Base-by-base conservation (phyloP, 768 basidiomycete species). In the Mycena epipterygia region DNA sequence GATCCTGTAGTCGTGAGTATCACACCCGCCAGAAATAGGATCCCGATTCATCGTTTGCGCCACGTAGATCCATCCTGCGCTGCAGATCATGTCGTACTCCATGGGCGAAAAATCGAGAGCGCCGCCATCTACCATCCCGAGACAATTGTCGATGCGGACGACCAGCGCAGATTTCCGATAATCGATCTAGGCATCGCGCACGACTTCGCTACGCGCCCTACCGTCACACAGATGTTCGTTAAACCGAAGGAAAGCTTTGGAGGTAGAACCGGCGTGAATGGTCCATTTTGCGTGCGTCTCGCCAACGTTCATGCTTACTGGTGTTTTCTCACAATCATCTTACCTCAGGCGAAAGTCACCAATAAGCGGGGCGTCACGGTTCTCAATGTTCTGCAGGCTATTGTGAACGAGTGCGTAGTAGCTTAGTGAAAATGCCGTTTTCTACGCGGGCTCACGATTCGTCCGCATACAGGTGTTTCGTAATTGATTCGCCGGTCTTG, bases 151-250 rank as follows among this genome's bases (percentile, higher is more conserved):
- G 8, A 39, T 57, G 25, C 55, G 5, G 27, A 33, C 30, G 16
- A 6, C 21, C 32, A 21, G 29, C 41, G 48, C 25, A 30, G 21
- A 61, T 61, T 37, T 29, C 23, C 48, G 60, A 35, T 61, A 25
- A 61, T 61, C 33, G 46, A 61, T 8, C 60, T 61, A 7, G 17
- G 23, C 3, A 61, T 61, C 23, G 48, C 46, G 25, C 46, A 25
- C 23, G 60, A 61, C 46, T 61, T 61, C 46, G 60, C 60, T 37
- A 61, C 48, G 16, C 60, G 48, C 46, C 60, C 60, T 21, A 61
- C 60, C 25, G 60, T 61, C 3, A 61, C 60, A 27, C 60, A 61
- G 25, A 17, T 61, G 13, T 49, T 61, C 25, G 17, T 61, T 12
- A 61, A 37, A 49, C 33, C 60, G 13, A 49, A 49, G 12, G 17